Percentiles rank a stretch among this genome's conserved stretches.
These are phyloP conservation scores for Pichia sp. DNA, from an alignment of 1,139 yeast genomes.

Conservation along the genomic window DNA sequence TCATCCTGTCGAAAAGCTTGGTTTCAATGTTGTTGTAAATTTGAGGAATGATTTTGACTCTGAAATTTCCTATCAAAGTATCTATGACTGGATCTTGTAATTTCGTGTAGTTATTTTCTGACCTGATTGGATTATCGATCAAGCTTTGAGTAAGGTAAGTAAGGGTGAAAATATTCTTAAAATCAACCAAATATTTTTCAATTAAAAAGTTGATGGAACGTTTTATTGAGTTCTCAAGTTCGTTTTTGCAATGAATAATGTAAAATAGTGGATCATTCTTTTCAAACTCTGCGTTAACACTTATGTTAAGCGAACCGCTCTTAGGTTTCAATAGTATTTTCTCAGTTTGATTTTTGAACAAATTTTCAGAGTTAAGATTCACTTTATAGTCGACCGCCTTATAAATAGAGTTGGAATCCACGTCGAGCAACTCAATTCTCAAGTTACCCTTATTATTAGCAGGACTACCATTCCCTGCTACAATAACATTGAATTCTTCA, in stretches of 20 bases:
- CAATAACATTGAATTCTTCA: conserved; percentile 53
- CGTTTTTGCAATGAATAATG: conserved; percentile 21
- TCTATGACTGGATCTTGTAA: conserved; percentile 25
- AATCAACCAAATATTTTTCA: conserved; percentile 23
- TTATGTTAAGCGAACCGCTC: conserved; percentile 27
- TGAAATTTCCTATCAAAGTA: conserved; percentile 22
- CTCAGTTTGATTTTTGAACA: conserved; percentile 29
- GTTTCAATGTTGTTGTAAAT: conserved; percentile 30
- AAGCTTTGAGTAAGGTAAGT: conserved; percentile 25
- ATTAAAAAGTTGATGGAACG: conserved; percentile 27
- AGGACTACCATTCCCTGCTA: neutral
- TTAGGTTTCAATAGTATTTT: conserved; percentile 26
- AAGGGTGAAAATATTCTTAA: conserved; percentile 26
- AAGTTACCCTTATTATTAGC: conserved; percentile 1
- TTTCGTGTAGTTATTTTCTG: conserved; percentile 19
- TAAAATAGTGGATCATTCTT: conserved; percentile 28
- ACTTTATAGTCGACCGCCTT: conserved; percentile 23
- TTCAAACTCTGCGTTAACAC: conserved; percentile 25
- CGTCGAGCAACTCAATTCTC: conserved; percentile 23
- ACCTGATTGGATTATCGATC: conserved; percentile 20
- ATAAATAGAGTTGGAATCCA: conserved; percentile 18
- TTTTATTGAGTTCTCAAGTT: conserved; percentile 25
- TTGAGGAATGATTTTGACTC: conserved; percentile 22
- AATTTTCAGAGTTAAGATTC: conserved; percentile 16
- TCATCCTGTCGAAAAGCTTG: conserved; percentile 27